Evolutionary conservation across 129 eudicot genomes (phyloP).

Genomic region (Pittosporum tobira): DNA sequence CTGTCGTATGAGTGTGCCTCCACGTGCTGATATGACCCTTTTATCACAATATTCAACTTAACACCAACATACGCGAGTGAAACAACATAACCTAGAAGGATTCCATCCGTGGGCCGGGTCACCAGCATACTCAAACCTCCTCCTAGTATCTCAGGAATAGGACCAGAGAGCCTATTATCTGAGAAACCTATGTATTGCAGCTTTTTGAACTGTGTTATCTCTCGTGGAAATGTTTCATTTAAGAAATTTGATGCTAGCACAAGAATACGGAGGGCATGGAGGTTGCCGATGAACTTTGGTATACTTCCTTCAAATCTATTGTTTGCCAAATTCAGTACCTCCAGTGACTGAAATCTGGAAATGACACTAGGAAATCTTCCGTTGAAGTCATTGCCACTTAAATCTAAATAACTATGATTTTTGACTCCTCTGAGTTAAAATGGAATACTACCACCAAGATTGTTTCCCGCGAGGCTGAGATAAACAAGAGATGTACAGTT

Average conservation of each 20-base stretch:
- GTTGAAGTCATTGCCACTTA: slow-evolving; percentile 6
- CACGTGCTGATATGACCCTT: slow-evolving; percentile 3
- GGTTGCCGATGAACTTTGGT: slow-evolving; percentile 10
- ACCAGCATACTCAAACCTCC: slow-evolving; percentile 5
- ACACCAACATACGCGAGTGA: not conserved
- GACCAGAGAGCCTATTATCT: slow-evolving; percentile 8
- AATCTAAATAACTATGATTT: not conserved
- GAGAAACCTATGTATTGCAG: slow-evolving; percentile 8
- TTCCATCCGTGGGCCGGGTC: slow-evolving; percentile 6
- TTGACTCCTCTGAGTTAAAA: not conserved
- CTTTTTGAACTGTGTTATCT: slow-evolving; percentile 3
- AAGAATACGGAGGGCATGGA: slow-evolving; percentile 6
- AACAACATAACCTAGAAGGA: not conserved
- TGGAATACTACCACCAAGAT: slow-evolving; percentile 7
- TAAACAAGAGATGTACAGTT: slow-evolving; percentile 6
- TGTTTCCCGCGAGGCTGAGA: slow-evolving; percentile 9
- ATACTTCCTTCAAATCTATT: slow-evolving; percentile 12
- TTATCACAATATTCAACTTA: slow-evolving; percentile 6
- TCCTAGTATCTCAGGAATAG: not conserved
- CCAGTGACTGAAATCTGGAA: not conserved
- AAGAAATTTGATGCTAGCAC: slow-evolving; percentile 7
- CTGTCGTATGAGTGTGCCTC: not conserved
- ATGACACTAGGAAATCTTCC: slow-evolving; percentile 12
- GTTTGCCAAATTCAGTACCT: slow-evolving; percentile 8
- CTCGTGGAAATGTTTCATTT: slow-evolving; percentile 8